Conservation (phyloP, 768 basidiomycete genomes). For the Agaricus subrufescens region DNA sequence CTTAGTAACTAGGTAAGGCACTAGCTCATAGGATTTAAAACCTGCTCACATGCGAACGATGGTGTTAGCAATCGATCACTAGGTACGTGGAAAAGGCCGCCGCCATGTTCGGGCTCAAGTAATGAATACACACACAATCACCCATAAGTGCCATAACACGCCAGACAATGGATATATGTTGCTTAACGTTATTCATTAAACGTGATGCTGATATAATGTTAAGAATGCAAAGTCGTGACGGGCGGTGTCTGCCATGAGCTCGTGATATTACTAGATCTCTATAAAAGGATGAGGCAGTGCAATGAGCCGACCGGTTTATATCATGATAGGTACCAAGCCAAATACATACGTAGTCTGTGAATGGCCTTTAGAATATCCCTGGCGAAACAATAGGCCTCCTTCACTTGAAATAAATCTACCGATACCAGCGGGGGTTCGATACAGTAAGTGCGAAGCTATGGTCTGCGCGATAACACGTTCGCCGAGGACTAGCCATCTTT, state of each 20-base stretch:
- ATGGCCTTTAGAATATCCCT: neutral
- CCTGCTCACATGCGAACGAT: neutral
- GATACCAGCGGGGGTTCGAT: neutral
- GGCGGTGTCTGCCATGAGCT: neutral
- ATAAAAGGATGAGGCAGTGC: neutral
- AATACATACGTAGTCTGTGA: neutral
- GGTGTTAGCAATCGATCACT: too few species aligned
- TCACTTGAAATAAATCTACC: neutral
- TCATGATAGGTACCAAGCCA: neutral
- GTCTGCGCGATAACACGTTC: too few species aligned
- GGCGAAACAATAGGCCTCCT: neutral
- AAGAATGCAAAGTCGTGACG: constrained; percentile 5
- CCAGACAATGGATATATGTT: neutral
- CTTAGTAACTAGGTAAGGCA: neutral
- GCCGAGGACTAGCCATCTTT: too few species aligned
- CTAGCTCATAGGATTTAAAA: neutral
- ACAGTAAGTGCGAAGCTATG: too few species aligned
- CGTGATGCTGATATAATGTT: constrained; percentile 1
- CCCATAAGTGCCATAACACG: neutral
- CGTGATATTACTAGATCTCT: neutral
- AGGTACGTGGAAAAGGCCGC: too few species aligned
- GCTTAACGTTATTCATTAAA: neutral
- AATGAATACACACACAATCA: neutral
- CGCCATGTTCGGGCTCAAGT: neutral
- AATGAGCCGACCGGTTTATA: neutral